Conservation (phyloP, 2,329 filamentous ascomycete species). For the Conoideocrella luteorostrata region DNA sequence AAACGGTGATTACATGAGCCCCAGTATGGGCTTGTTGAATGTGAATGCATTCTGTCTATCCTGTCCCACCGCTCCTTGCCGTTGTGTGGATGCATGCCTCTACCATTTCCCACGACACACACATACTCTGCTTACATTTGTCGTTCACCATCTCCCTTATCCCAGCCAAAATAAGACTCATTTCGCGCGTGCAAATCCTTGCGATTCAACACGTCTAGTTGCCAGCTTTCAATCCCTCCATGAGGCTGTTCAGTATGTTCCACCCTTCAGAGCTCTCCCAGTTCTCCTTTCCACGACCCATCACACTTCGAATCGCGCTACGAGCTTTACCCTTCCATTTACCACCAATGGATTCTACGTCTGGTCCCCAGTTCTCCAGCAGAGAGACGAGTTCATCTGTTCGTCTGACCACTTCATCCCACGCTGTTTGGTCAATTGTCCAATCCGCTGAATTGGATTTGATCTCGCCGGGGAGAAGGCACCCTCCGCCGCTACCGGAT, state of each 20-base stretch:
- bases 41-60: too few relatives aligned
- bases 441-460: slow-evolving; percentile 21
- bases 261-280: slow-evolving; percentile 76
- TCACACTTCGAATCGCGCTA: slow-evolving; percentile 74
- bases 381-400: slow-evolving; percentile 77
- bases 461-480: slow-evolving; percentile 34
- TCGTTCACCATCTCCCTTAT: too few relatives aligned
- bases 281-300: slow-evolving; percentile 71
- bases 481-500: slow-evolving; percentile 36
- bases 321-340: slow-evolving; percentile 87
- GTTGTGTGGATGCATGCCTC: too few relatives aligned
- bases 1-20: too few relatives aligned
- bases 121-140: too few relatives aligned
- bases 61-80: too few relatives aligned
- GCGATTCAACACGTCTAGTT: not conserved
- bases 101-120: too few relatives aligned
- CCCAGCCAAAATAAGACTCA: too few relatives aligned
- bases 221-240: slow-evolving; percentile 46
- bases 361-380: slow-evolving; percentile 70
- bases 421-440: slow-evolving; percentile 53
- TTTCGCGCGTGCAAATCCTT: not conserved
- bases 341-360: slow-evolving; percentile 61
- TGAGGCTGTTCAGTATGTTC: slow-evolving; percentile 49
- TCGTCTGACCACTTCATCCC: slow-evolving; percentile 66
- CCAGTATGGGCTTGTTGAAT: too few relatives aligned